Base-by-base conservation (phyloP, 177 flowering plant genomes). In the Tripterygium wilfordii region DNA sequence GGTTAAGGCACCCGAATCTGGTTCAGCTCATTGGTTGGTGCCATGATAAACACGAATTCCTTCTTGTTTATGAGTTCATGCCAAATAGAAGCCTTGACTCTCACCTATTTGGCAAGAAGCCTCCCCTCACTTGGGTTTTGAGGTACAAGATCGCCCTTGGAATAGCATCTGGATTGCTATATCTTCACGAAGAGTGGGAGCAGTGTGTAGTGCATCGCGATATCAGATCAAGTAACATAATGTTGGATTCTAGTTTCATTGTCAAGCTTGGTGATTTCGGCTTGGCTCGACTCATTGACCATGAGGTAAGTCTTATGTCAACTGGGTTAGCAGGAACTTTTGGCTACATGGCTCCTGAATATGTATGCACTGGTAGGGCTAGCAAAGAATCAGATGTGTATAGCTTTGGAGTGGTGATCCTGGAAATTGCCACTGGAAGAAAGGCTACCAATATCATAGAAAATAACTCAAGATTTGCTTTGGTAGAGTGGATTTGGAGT, bases 1-100 rank as follows among this genome's bases (percentile, higher is more conserved):
- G 21, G 4, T 41, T 61, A 17, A 50, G 54, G 13, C 66, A 61
- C 20, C 19, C 56, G 18, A 55, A 61, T 40, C 29, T 74, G 13
- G 76, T 74, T 24, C 70, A 60, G 49, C 65, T 76, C 39, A 51
- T 69, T 0, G 76, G 81, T 13, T 76, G 78, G 74, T 70, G 78
- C 46, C 76, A 76, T 37, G 74, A 66, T 1, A 31, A 18, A 42
- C 61, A 65, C 9, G 66, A 76, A 41, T 53, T 72, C 42, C 45
- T 71, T 0, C 61, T 69, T 18, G 63, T 61, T 10, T 75, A 68
- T 24, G 74, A 70, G 56, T 54, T 48, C 41, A 44, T 60, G 73
- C 66, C 66, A 0, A 71, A 75, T 38, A 65, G 75, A 1, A 72
- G 78, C 61, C 74, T 76, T 7, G 76, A 72, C 45, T 16, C 60